Evolutionary conservation across 2,329 filamentous ascomycete genomes (phyloP).

Genomic region (Cytospora leucostoma): DNA sequence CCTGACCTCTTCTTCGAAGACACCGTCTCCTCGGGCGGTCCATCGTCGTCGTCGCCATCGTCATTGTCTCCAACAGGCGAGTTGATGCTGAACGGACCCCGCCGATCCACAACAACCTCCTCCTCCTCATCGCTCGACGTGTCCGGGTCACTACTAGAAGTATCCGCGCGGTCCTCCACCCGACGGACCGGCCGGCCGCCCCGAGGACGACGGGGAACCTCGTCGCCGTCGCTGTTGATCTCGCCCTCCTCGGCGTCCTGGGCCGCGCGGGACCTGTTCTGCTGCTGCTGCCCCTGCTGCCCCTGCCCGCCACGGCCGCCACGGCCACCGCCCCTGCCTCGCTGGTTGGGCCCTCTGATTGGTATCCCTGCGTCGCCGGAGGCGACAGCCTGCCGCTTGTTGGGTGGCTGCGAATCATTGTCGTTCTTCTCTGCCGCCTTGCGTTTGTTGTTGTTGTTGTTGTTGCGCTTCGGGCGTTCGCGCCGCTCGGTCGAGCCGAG

Average conservation of each 20-base stretch:
- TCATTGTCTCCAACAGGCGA: neutral
- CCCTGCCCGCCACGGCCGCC: slow-evolving; percentile 18
- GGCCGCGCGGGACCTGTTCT: neutral
- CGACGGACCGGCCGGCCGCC: neutral
- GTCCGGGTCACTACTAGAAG: slow-evolving; percentile 25
- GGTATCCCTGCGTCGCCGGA: slow-evolving; percentile 8
- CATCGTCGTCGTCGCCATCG: neutral
- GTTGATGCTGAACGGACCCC: neutral
- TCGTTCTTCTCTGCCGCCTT: slow-evolving; percentile 12
- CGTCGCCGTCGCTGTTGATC: slow-evolving; percentile 30
- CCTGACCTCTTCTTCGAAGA: neutral
- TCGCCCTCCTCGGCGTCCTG: slow-evolving; percentile 32
- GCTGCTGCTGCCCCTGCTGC: neutral
- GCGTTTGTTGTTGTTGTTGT: slow-evolving; percentile 9
- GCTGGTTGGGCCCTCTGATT: neutral
- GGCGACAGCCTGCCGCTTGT: slow-evolving; percentile 20
- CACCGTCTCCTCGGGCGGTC: neutral
- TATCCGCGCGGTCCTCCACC: slow-evolving; percentile 14
- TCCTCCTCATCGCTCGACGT: slow-evolving; percentile 24
- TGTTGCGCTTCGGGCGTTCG: neutral
- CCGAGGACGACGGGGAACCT: neutral
- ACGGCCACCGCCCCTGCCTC: slow-evolving; percentile 17
- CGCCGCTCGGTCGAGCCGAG: slow-evolving; percentile 32
- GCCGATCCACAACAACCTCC: neutral
- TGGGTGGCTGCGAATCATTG: slow-evolving; percentile 3